Conservation (phyloP, 164 flowering plant genomes). For the Annona squamosa region DNA sequence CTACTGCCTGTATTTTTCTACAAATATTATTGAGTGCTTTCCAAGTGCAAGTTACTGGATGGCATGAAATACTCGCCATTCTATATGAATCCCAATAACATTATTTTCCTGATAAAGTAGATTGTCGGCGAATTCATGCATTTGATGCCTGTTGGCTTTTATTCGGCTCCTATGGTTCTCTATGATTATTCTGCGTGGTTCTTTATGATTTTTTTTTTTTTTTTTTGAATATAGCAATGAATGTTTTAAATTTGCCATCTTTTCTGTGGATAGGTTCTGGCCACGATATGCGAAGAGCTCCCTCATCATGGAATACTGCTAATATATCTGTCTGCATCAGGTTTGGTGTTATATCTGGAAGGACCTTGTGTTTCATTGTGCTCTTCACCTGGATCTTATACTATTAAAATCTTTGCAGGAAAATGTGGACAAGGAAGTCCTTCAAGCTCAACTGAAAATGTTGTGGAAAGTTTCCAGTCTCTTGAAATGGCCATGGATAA, state of each 20-base stretch:
- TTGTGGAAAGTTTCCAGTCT: constrained; percentile 33
- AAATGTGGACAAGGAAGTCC: constrained; percentile 33
- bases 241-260: neutral
- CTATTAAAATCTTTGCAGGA: constrained; percentile 37
- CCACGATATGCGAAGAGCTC: constrained; percentile 80
- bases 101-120: too few species aligned
- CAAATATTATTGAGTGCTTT: too few species aligned
- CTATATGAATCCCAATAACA: too few species aligned
- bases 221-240: neutral
- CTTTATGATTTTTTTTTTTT: neutral
- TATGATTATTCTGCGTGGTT: neutral
- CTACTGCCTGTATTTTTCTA: too few species aligned
- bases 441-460: constrained; percentile 26
- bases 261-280: constrained; percentile 53
- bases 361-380: neutral
- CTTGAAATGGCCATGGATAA: constrained; percentile 31
- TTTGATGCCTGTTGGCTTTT: too few species aligned
- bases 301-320: constrained; percentile 77
- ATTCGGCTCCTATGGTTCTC: neutral
- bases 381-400: neutral
- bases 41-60: too few species aligned
- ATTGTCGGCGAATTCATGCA: too few species aligned
- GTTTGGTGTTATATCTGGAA: constrained; percentile 17
- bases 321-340: constrained; percentile 80
- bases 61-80: too few species aligned